Conservation (phyloP, 2,329 filamentous ascomycete genomes). For the Pezicula neosporulosa region DNA sequence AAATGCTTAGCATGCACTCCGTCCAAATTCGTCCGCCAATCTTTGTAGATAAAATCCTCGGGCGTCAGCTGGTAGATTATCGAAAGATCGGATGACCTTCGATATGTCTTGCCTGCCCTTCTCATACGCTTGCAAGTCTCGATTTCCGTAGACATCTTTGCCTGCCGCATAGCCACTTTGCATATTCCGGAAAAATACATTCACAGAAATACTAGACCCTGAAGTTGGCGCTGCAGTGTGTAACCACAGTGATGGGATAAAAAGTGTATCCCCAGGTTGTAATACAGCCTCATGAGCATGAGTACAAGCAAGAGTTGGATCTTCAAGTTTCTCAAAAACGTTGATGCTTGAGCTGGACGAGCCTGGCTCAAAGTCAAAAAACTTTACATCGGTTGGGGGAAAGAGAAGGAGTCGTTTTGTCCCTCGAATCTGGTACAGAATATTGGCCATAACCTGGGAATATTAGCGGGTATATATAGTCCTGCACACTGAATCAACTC, state of each 20-base stretch:
- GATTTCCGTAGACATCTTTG: constrained; percentile 83
- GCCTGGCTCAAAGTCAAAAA: constrained; percentile 69
- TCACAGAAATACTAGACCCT: constrained; percentile 72
- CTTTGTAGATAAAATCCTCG: constrained; percentile 73
- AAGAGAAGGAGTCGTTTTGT: constrained; percentile 73
- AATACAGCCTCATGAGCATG: constrained; percentile 66
- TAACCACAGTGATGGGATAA: constrained; percentile 79
- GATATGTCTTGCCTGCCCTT: constrained; percentile 71
- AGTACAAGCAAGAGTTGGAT: constrained; percentile 40
- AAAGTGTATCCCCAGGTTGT: constrained; percentile 71
- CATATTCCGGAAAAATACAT: constrained; percentile 80
- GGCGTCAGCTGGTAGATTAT: constrained; percentile 60
- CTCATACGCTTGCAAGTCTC: constrained; percentile 81
- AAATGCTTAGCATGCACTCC: constrained; percentile 5
- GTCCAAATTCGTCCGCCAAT: constrained; percentile 63
- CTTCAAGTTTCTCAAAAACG: constrained; percentile 53
- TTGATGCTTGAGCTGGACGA: constrained; percentile 77
- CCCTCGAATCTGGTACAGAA: constrained; percentile 76
- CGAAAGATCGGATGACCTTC: constrained; percentile 62
- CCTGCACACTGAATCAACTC: constrained; percentile 23
- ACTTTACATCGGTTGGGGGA: constrained; percentile 69
- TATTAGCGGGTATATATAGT: constrained; percentile 8
- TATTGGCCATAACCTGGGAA: constrained; percentile 74
- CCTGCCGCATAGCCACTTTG: constrained; percentile 66
- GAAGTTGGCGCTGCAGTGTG: constrained; percentile 66